Conservation (phyloP, 1,284 basidiomycete genomes). For the Nidula niveotomentosa region DNA sequence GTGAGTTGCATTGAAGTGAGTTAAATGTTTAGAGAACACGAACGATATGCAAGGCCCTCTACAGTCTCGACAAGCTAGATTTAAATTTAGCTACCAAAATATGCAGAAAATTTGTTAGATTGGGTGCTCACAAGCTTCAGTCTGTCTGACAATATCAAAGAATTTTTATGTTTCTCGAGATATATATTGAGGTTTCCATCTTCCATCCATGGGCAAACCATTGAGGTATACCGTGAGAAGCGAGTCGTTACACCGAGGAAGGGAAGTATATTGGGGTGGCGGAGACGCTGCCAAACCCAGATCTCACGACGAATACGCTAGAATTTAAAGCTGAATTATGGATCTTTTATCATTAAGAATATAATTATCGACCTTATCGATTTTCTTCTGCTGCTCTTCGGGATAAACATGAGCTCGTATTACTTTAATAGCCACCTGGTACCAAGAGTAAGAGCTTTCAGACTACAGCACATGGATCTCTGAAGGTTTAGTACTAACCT, state of each 20-base stretch:
- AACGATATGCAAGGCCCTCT: slow-evolving; percentile 6
- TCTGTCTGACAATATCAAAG: slow-evolving; percentile 10
- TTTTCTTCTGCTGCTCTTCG: slow-evolving; percentile 1
- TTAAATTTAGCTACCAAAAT: background rate
- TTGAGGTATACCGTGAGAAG: slow-evolving; percentile 18
- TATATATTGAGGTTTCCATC: slow-evolving; percentile 19
- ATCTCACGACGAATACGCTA: slow-evolving; percentile 12
- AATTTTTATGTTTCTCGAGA: slow-evolving; percentile 7
- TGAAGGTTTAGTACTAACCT: background rate
- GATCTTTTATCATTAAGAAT: background rate
- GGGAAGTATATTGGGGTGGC: slow-evolving; percentile 21
- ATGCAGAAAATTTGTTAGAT: background rate
- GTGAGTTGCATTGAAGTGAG: background rate
- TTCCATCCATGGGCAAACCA: slow-evolving; percentile 26
- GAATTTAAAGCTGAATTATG: background rate
- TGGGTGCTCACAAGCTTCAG: slow-evolving; percentile 13
- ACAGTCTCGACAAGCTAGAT: background rate
- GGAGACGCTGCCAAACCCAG: slow-evolving; percentile 19
- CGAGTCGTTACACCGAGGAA: slow-evolving; percentile 17
- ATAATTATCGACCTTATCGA: background rate
- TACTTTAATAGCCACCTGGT: slow-evolving; percentile 2
- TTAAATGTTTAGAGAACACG: background rate
- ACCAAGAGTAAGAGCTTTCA: too few species aligned
- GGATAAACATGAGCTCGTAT: slow-evolving; percentile 1
- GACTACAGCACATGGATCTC: too few species aligned